Base-by-base conservation (phyloP, 2,329 filamentous ascomycete genomes). In the Epichloe sp. region DNA sequence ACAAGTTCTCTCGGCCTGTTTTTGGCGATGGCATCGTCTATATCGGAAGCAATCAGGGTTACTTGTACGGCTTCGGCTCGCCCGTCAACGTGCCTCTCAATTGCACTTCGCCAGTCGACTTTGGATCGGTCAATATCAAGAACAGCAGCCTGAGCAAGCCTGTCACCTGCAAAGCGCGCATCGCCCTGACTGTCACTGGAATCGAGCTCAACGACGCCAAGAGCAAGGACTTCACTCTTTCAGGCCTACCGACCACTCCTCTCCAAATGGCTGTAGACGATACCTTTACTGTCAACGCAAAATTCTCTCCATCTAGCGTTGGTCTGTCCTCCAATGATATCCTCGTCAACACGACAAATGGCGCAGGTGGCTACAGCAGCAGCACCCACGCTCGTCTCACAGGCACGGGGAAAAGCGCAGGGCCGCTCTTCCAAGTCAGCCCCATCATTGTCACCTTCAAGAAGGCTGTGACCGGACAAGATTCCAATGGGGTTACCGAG, bases 11-110 rank as follows among this genome's bases (percentile, higher is more conserved):
- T 3, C 69, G 77, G 2, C 75, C 78, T 1, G 75, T 78, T 2
- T 80, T 81, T 51, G 78, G 78, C 6, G 69, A 81, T 52, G 76
- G 74, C 0, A 70, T 72, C 51, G 70, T 73, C 2, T 81, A 80
- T 53, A 60, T 80, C n/a, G 75, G 74, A 10, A 76, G 72, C 1
- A 73, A 65, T 3, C 62, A 65, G 23, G 78, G 78, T 3, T 72
- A 64, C 50, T 59, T 81, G 19, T 79, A 79, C 34, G 77, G 69
- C 2, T 79, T 78, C 50, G 78, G 78, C 1, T 75, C 76, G 0
- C 76, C 77, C 0, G 74, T 76, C 31, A 78, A 75, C 40, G 58
- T 69, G 4, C 72, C 77, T 0, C 63, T 81, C 2, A 76, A 78
- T 58, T 81, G 77, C 58, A 74, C 75, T 0, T 65, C 71, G 0